Conservation (phyloP, 1,139 yeast species). For the Arxiozyma slooffiae region DNA sequence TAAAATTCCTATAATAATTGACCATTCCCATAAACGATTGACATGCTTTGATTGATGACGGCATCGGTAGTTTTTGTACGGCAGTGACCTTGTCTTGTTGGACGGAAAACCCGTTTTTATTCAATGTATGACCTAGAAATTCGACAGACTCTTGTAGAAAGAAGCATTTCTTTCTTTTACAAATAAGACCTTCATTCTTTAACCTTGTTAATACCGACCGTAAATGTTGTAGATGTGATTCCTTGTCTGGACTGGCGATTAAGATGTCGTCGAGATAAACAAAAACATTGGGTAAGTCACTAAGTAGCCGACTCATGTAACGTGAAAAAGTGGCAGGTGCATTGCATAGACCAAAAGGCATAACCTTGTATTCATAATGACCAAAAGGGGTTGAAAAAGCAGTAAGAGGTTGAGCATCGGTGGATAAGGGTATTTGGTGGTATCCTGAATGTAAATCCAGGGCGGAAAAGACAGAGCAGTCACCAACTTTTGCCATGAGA, state of each 20-base stretch:
- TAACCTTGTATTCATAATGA: conserved; percentile 10
- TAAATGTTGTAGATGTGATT: too few relatives aligned
- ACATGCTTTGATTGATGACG: conserved; percentile 8
- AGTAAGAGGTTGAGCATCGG: too few relatives aligned
- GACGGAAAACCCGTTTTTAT: neutral
- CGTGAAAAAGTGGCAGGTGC: conserved; percentile 11
- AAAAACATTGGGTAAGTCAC: conserved; percentile 12
- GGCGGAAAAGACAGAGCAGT: neutral
- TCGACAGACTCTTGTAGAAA: too few relatives aligned
- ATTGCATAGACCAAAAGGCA: conserved; percentile 11
- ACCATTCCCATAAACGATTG: conserved; percentile 12
- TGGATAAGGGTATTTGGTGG: too few relatives aligned
- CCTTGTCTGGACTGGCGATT: conserved; percentile 6
- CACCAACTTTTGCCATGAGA: conserved; percentile 8
- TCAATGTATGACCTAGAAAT: too few relatives aligned
- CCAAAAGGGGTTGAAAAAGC: conserved; percentile 4
- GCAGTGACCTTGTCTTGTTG: conserved; percentile 1
- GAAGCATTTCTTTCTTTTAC: too few relatives aligned
- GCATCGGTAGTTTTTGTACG: conserved; percentile 5
- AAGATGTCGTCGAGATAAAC: conserved; percentile 29
- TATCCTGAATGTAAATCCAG: too few relatives aligned
- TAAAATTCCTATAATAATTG: conserved; percentile 11
- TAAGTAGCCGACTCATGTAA: conserved; percentile 12
- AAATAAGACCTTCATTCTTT: too few relatives aligned
- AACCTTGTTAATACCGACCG: too few relatives aligned